A percentile compares a stretch with the other conserved stretches of the same genome.
Evolutionary conservation across 345 rosid species (phyloP).

Genomic region (Citrus sp.): DNA sequence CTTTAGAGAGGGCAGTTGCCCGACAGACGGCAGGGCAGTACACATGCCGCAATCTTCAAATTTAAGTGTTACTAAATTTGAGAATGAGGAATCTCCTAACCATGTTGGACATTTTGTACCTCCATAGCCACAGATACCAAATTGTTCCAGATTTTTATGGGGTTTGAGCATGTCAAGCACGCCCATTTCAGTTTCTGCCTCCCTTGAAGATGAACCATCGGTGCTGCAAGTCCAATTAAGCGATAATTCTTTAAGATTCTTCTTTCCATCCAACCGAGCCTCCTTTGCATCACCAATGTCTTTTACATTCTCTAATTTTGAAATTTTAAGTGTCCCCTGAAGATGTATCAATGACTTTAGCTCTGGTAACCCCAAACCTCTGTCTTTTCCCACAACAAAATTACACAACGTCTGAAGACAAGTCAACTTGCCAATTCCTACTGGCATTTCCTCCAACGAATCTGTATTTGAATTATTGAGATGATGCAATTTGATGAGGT

Average conservation of each 20-base stretch:
- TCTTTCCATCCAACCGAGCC: slow-evolving; percentile 22
- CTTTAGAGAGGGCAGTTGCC: not conserved
- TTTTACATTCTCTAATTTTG: not conserved
- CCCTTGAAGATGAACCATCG: too few species aligned
- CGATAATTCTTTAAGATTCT: slow-evolving; percentile 20
- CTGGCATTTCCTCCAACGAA: not conserved
- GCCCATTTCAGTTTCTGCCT: too few species aligned
- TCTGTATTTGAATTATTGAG: not conserved
- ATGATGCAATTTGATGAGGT: not conserved
- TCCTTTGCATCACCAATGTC: slow-evolving; percentile 7
- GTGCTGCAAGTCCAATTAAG: not conserved
- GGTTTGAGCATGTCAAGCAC: too few species aligned
- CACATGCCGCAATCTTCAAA: slow-evolving; percentile 1
- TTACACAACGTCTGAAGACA: not conserved
- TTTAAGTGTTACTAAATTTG: not conserved
- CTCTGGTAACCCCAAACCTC: not conserved
- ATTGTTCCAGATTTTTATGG: too few species aligned
- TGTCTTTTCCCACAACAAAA: slow-evolving; percentile 9
- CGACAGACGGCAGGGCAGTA: slow-evolving; percentile 1
- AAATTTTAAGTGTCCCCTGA: not conserved
- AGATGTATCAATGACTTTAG: not conserved
- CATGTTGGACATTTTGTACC: not conserved
- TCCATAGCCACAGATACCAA: not conserved
- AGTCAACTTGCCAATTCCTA: not conserved
- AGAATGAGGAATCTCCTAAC: slow-evolving; percentile 19